Evolutionary conservation across 148 eudicot genomes (phyloP), one percentile per base, ranked within the genome.

Genomic region (Linanthus parryae): DNA sequence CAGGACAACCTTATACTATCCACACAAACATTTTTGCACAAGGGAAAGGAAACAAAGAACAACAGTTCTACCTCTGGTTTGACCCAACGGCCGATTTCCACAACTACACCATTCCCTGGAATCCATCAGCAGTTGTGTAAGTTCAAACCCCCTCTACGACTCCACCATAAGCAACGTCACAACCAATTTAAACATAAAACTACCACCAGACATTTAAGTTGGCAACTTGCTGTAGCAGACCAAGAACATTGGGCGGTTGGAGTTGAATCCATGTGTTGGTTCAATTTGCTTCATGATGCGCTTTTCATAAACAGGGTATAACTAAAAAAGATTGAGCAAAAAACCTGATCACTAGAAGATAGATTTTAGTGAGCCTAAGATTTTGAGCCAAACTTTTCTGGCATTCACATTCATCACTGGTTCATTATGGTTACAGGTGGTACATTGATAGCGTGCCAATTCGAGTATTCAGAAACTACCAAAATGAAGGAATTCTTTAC

Each of bases 371-470:
- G n/a, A n/a, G n/a, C n/a, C 2, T 15, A 36, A 9, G 9, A 41
- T 10, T 41, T 19, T n/a, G 15, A 16, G 11, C 8, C 12, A n/a
- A 19, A 34, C 0, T 35, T 23, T 8, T 4, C 24, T 18, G 2
- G 20, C 17, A 3, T 23, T 17, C 1, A 39, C 17, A 41, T 5
- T 2, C 13, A 37, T 23, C 7, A 22, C 27, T n/a, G n/a, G n/a
- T n/a, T n/a, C n/a, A n/a, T n/a, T 34, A 11, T 36, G 26, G n/a
- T 47, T 61, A 15, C 77, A 80, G 87, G 58, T 80, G 86, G 19
- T 44, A 1, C 10, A 58, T 61, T 1, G 65, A 61, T 35, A 58
- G 31, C 1, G 52, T 52, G 19, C 48, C 65, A 14, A 61, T 61
- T 23, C 43, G 65, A 18, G 58, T 42, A n/a, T 61, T 52, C 40